Percentiles rank a stretch among this genome's conserved stretches.
Evolutionary conservation across 805 yeast species (phyloP).

Genomic region (Zygosaccharomyces siamensis): DNA sequence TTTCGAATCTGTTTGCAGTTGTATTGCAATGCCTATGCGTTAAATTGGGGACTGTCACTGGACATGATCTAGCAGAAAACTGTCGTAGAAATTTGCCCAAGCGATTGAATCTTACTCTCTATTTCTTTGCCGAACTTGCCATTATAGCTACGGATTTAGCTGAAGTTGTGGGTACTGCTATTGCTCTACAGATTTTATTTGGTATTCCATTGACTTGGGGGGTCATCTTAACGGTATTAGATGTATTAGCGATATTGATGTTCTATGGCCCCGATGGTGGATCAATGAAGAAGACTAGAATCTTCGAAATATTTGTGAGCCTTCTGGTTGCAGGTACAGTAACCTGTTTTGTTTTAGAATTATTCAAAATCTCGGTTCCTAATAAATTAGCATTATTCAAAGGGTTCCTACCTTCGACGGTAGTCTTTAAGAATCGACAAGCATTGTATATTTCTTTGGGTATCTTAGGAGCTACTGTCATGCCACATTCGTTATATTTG

Average conservation of each 20-base stretch:
- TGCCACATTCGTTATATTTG: slow-evolving; percentile 85
- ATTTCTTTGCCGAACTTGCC: slow-evolving; percentile 75
- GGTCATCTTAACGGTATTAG: slow-evolving; percentile 72
- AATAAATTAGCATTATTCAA: slow-evolving; percentile 47
- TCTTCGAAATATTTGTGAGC: slow-evolving; percentile 73
- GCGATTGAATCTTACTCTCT: slow-evolving; percentile 52
- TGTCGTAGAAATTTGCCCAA: slow-evolving; percentile 72
- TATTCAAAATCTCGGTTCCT: slow-evolving; percentile 54
- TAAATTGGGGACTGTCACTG: slow-evolving; percentile 89
- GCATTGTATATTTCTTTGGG: slow-evolving; percentile 78
- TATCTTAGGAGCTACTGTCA: slow-evolving; percentile 87
- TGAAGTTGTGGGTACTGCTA: slow-evolving; percentile 92
- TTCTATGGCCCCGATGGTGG: slow-evolving; percentile 77
- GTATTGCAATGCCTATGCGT: slow-evolving; percentile 83
- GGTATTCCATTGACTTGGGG: slow-evolving; percentile 70
- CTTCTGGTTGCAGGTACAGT: slow-evolving; percentile 68
- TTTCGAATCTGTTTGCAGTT: slow-evolving; percentile 83
- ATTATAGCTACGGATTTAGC: slow-evolving; percentile 91
- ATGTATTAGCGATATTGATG: slow-evolving; percentile 70
- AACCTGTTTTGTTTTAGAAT: slow-evolving; percentile 65
- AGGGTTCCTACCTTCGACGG: slow-evolving; percentile 70
- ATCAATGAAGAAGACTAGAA: slow-evolving; percentile 65
- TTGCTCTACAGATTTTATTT: slow-evolving; percentile 72
- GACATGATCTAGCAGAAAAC: slow-evolving; percentile 82
- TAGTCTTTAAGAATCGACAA: slow-evolving; percentile 54